A percentile compares a stretch with the other conserved stretches of the same genome.
Evolutionary conservation across 1,284 basidiomycete genomes (phyloP).

Genomic region (Ustilago loliicola): DNA sequence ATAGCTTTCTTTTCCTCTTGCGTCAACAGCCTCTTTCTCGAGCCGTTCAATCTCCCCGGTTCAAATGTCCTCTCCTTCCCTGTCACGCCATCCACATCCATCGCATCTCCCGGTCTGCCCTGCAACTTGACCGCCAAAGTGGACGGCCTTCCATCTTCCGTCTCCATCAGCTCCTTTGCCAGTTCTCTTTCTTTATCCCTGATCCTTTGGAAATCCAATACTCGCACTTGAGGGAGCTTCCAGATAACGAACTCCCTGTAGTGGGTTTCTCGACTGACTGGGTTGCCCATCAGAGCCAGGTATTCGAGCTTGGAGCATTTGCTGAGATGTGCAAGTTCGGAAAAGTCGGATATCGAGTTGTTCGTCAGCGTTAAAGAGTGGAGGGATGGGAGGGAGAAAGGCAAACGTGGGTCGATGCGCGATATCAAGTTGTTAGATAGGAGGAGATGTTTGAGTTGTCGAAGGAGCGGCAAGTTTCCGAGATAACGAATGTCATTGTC

Average conservation of each 20-base stretch:
- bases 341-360: constrained; percentile 76
- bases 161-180: constrained; percentile 61
- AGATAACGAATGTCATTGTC: constrained; percentile 93
- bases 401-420: constrained; percentile 82
- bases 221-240: constrained; percentile 78
- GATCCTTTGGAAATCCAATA: constrained; percentile 96
- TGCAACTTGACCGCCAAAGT: constrained; percentile 72
- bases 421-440: constrained; percentile 90
- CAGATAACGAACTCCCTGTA: constrained; percentile 87
- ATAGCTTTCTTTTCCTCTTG: constrained; percentile 91
- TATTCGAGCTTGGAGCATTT: constrained; percentile 84
- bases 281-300: constrained; percentile 88
- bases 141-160: constrained; percentile 54
- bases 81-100: constrained; percentile 71
- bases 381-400: constrained; percentile 86
- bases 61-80: constrained; percentile 74
- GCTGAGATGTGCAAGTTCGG: constrained; percentile 86
- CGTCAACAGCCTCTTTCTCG: constrained; percentile 83
- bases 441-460: constrained; percentile 82
- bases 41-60: constrained; percentile 62
- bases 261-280: constrained; percentile 91
- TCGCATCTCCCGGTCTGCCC: constrained; percentile 78
- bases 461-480: constrained; percentile 85
- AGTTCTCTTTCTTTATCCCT: constrained; percentile 78
- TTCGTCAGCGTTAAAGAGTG: constrained; percentile 75